A percentile compares a stretch with the other conserved stretches of the same genome.
These are phyloP conservation scores for Yamadazyma sp. DNA, from an alignment of 805 yeast species.

Conservation along the genomic window DNA sequence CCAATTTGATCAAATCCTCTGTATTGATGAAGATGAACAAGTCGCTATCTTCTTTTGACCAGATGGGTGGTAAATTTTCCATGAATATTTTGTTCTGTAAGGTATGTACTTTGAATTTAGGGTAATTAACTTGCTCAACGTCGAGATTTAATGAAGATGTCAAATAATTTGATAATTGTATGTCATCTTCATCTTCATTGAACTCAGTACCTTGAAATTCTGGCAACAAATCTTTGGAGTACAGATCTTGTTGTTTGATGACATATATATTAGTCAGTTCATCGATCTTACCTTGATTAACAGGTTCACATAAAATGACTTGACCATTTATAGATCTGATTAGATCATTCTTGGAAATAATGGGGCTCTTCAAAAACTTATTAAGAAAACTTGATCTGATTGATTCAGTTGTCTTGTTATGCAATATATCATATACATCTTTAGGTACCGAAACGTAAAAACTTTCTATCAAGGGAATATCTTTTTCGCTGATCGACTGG, in stretches of 20 bases:
- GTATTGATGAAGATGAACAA: constrained; percentile 42
- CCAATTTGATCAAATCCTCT: constrained; percentile 45
- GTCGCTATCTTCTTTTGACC: constrained; percentile 35
- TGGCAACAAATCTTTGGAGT: background rate
- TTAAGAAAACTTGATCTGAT: constrained; percentile 33
- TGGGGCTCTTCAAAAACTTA: constrained; percentile 19
- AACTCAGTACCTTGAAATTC: constrained; percentile 10
- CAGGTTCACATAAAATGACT: constrained; percentile 67
- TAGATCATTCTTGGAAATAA: constrained; percentile 41
- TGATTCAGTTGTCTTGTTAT: constrained; percentile 25
- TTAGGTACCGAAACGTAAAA: constrained; percentile 49
- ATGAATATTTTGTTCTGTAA: constrained; percentile 26
- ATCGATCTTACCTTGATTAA: constrained; percentile 59
- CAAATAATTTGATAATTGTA: constrained; percentile 34
- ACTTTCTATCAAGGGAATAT: constrained; percentile 39
- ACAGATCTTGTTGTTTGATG: constrained; percentile 29
- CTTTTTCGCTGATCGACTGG: constrained; percentile 26
- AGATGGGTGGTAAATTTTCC: constrained; percentile 16
- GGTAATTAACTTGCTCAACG: constrained; percentile 1
- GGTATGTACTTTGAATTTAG: constrained; percentile 24
- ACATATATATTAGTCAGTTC: constrained; percentile 51
- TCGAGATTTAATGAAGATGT: constrained; percentile 24
- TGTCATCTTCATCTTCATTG: constrained; percentile 15
- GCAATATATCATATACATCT: constrained; percentile 34
- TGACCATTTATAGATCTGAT: constrained; percentile 46